Evolutionary conservation across 306 rosid genomes (phyloP).

Genomic region (Trifolium pratense): DNA sequence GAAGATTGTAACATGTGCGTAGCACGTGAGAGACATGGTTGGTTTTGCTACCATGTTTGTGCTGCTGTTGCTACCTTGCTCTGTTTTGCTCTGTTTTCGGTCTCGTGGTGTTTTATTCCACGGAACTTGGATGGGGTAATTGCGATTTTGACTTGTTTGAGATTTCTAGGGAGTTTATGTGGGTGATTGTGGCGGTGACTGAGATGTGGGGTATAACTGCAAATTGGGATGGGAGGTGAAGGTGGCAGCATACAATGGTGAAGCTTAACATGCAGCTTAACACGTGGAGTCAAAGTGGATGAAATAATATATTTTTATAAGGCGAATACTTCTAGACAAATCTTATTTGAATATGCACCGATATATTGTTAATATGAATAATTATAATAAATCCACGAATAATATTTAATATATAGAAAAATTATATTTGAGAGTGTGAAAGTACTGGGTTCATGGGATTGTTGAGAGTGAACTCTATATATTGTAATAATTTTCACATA

Average conservation of each 20-base stretch:
- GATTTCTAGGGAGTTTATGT: background rate
- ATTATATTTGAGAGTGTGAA: too few species aligned
- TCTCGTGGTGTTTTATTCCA: background rate
- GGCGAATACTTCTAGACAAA: too few species aligned
- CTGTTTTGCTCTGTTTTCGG: background rate
- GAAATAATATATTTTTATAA: too few species aligned
- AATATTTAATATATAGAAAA: too few species aligned
- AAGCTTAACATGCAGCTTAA: constrained; percentile 45
- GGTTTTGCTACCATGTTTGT: constrained; percentile 18
- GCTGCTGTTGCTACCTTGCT: background rate
- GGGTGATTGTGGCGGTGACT: constrained; percentile 3
- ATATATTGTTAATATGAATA: too few species aligned
- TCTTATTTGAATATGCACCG: too few species aligned
- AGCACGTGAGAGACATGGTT: constrained; percentile 41
- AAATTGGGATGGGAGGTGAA: background rate
- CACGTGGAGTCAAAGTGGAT: constrained; percentile 33
- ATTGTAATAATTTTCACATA: too few species aligned
- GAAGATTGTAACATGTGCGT: constrained; percentile 48
- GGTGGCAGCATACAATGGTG: constrained; percentile 44
- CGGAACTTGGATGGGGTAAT: background rate
- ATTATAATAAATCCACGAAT: too few species aligned
- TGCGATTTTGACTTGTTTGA: constrained; percentile 14
- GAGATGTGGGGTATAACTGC: constrained; percentile 24
- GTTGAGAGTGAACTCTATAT: too few species aligned
- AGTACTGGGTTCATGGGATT: too few species aligned